Evolutionary conservation across 176 grass and related monocot species (phyloP).

Genomic region (Dendrocalamus sinicus): DNA sequence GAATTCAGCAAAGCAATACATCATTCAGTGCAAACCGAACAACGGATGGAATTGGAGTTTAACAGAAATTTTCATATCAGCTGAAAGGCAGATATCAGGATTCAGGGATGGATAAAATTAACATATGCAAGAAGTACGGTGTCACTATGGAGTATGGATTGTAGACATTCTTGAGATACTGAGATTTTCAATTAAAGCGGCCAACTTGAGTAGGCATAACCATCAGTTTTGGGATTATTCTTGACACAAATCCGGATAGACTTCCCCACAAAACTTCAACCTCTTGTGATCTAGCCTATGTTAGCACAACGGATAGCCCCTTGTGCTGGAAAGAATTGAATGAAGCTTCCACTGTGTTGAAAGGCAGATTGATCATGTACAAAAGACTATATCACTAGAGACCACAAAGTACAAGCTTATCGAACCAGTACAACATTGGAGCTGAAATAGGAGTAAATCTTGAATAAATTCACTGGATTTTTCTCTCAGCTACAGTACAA

Average conservation of each 20-base stretch:
- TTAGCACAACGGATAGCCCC: not conserved
- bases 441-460: conserved; percentile 2
- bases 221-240: conserved; percentile 8
- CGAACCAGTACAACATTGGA: conserved; percentile 5
- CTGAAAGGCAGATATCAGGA: not conserved
- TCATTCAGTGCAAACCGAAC: not conserved
- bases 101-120: not conserved
- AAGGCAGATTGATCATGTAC: not conserved
- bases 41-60: not conserved
- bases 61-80: not conserved
- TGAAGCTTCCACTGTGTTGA: not conserved
- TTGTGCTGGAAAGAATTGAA: not conserved
- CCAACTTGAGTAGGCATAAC: not conserved
- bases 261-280: not conserved
- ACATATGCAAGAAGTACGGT: conserved; percentile 6
- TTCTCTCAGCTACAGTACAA: not conserved
- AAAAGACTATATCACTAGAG: not conserved
- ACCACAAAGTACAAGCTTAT: not conserved
- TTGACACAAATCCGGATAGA: conserved; percentile 8
- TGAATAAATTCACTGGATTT: not conserved
- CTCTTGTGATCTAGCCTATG: conserved; percentile 12
- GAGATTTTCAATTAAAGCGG: conserved; percentile 10
- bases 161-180: not conserved
- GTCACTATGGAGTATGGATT: not conserved
- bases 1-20: conserved; percentile 36